These are phyloP conservation scores for Begonia loranthoides DNA, from an alignment of 306 rosid genomes.

Conservation along the genomic window DNA sequence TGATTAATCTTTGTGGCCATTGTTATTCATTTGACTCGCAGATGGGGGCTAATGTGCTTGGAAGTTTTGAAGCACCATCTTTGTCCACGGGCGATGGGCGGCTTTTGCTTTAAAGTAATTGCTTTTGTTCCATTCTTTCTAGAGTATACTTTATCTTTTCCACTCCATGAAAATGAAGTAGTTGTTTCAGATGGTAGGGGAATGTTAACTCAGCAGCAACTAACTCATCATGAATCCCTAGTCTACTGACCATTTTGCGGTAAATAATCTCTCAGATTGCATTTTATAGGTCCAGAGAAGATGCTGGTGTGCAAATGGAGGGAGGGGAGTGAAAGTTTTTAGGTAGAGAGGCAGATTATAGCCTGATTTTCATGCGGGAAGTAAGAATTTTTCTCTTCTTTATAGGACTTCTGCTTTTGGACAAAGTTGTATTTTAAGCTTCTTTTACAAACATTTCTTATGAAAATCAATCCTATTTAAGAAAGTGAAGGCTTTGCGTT, in stretches of 20 bases:
- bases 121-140: conserved; percentile 32
- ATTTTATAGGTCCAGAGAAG: no score
- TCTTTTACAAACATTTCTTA: conserved; percentile 35
- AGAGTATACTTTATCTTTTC: conserved; percentile 27
- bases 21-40: no score
- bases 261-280: no score
- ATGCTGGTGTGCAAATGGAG: no score
- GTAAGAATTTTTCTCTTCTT: conserved; percentile 30
- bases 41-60: no score
- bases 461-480: conserved; percentile 8
- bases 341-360: no score
- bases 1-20: no score
- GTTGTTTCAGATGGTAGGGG: conserved; percentile 6
- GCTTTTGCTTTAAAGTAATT: conserved; percentile 18
- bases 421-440: conserved; percentile 37
- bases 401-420: conserved; percentile 30
- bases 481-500: background rate
- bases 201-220: conserved; percentile 23
- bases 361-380: no score
- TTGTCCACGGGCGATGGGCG: conserved; percentile 15
- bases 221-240: conserved; percentile 23
- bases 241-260: no score
- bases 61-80: no score
- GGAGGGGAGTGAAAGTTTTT: background rate
- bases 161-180: background rate